Base-by-base conservation (phyloP, 2,329 filamentous ascomycete species). In the Paraphoma chrysanthemicola region DNA sequence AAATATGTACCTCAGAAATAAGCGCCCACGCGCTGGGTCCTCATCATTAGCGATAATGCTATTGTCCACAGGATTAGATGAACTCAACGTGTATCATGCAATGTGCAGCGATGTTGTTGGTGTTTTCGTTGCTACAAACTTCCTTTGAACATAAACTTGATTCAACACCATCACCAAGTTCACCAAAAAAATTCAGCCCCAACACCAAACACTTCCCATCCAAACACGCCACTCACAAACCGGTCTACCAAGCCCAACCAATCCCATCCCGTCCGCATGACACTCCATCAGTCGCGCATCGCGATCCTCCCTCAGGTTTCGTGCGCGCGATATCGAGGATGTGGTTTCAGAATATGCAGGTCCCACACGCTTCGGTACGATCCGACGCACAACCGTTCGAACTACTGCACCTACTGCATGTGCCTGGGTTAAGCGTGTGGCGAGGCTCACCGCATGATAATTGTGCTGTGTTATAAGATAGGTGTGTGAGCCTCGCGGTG, bases 341-440 rank as follows among this genome's bases (percentile, higher is more conserved):
- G 43, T 44, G 28, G 51, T 53, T 53, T 53, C 44, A 53, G 16
- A 48, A 44, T 53, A 53, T 48, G 51, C 51, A 44, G 44, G 38
- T 43, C 42, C 44, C 14, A 29, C 44, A 39, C 11, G 33, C 30
- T 30, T 31, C 44, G 44, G 28, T 14, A 4, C 33, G 33, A 36
- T 36, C 16, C 41, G 44, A 52, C 23, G n/a, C 31, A n/a, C 38
- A 23, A 17, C 29, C 18, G 7, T 10, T 8, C n/a, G n/a, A 43
- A 23, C 23, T 43, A 16, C n/a, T 31, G 23, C 23, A 23, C 14
- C 18, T 18, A 29, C 9, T 23, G 18, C 30, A 31, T 46, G 14
- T 23, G 43, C 28, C 31, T 30, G 18, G 18, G 18, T 30, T 45
- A 17, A 6, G 33, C 33, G 33, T 36, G 9, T 10, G 9, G 33